phyloP scores from a whole-genome alignment of 2,329 filamentous ascomycete genomes.

The Bertia moriformis region DNA sequence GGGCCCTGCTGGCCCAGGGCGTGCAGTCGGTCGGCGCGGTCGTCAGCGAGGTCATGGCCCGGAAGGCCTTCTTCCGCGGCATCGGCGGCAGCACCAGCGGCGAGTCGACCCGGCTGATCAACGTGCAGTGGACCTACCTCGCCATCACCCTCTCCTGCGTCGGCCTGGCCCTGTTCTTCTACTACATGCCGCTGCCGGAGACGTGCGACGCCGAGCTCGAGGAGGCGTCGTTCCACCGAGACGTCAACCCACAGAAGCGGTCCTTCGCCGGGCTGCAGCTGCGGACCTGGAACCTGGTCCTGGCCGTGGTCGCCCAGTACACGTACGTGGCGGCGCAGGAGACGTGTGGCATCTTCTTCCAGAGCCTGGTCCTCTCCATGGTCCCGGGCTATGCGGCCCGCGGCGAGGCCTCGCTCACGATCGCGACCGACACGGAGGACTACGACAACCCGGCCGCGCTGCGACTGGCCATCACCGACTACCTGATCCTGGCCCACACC shows the following conservation, averaged over 20 bases:
- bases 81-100: constrained; percentile 23
- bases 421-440: constrained; percentile 13
- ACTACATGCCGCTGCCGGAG: constrained; percentile 52
- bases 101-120: constrained; percentile 40
- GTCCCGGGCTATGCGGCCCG: constrained; percentile 11
- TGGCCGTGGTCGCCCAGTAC: constrained; percentile 66
- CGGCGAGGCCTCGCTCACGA: constrained; percentile 15
- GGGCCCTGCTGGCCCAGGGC: constrained; percentile 62
- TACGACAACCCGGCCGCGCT: constrained; percentile 26
- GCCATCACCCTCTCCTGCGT: constrained; percentile 64
- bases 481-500: constrained; percentile 58
- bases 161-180: constrained; percentile 53
- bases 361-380: constrained; percentile 28
- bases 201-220: constrained; percentile 40
- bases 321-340: constrained; percentile 66
- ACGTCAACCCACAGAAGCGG: constrained; percentile 32
- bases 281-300: constrained; percentile 41
- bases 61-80: constrained; percentile 58
- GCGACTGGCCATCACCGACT: constrained; percentile 41
- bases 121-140: constrained; percentile 78
- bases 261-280: constrained; percentile 33
- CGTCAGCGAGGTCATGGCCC: constrained; percentile 56
- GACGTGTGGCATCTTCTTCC: constrained; percentile 45
- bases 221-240: constrained; percentile 27
- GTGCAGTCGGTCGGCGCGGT: constrained; percentile 65